Conservation (phyloP, 345 rosid species). For the Cardamine chenopodiifolia region DNA sequence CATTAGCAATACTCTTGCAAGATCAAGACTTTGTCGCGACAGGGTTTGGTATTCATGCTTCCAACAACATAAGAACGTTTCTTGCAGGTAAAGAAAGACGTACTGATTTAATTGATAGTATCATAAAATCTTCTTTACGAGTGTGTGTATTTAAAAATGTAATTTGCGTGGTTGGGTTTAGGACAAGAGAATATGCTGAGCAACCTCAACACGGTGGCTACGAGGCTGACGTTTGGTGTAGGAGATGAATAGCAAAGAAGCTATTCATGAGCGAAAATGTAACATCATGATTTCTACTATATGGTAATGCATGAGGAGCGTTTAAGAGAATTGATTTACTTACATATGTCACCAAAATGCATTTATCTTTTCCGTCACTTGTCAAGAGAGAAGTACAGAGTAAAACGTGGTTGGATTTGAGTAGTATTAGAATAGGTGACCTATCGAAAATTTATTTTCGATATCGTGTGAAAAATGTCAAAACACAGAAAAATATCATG, state of each 20-base stretch:
- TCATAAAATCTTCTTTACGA: not conserved
- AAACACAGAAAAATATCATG: too few species aligned
- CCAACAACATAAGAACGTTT: constrained; percentile 47
- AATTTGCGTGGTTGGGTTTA: constrained; percentile 21
- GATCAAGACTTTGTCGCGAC: constrained; percentile 36
- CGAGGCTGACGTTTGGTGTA: constrained; percentile 26
- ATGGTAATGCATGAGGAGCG: too few species aligned
- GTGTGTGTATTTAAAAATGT: not conserved
- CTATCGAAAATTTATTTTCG: too few species aligned
- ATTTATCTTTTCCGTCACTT: too few species aligned
- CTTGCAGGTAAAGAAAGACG: constrained; percentile 48
- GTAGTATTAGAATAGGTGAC: too few species aligned
- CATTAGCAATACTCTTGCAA: constrained; percentile 35
- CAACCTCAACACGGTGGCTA: constrained; percentile 27
- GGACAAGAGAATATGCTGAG: constrained; percentile 38
- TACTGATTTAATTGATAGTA: not conserved
- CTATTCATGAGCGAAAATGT: constrained; percentile 37
- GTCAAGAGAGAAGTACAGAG: too few species aligned
- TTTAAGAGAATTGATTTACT: too few species aligned
- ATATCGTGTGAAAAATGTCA: too few species aligned
- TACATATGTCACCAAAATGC: too few species aligned
- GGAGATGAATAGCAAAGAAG: constrained; percentile 27
- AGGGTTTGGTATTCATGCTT: constrained; percentile 52
- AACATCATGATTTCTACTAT: too few species aligned
- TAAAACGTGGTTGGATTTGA: too few species aligned